Conservation (phyloP, 2,329 filamentous ascomycete genomes). For the Paracoccidioides lutzii region DNA sequence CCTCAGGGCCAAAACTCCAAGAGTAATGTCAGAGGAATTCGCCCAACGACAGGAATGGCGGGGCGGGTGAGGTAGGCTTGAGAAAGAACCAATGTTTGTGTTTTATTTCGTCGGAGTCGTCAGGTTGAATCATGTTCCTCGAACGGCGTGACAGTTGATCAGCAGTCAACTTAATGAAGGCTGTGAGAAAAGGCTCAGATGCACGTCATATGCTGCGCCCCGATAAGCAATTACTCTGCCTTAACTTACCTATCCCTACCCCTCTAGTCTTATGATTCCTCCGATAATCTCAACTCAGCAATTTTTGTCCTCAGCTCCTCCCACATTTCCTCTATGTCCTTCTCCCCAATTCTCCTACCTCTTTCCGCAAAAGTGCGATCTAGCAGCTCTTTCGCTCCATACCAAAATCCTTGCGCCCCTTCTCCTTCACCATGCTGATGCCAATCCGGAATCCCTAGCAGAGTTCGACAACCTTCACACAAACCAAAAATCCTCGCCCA, state of each 20-base stretch:
- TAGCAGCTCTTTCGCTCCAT: not conserved
- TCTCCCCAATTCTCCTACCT: not conserved
- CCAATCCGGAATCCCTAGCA: not conserved
- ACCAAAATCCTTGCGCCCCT: not conserved
- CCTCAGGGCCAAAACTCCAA: not conserved
- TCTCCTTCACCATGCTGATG: not conserved
- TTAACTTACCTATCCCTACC: not conserved
- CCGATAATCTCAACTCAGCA: not conserved
- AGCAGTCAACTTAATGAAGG: not conserved
- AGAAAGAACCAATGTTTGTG: not conserved
- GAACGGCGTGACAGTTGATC: not conserved
- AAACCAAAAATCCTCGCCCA: conserved; percentile 1
- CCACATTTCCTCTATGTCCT: not conserved
- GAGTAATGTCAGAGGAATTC: not conserved
- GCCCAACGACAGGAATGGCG: not conserved
- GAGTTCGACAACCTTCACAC: not conserved
- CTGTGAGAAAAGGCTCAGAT: not conserved
- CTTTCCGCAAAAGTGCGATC: not conserved
- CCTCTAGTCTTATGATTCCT: not conserved
- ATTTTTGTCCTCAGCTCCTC: not conserved
- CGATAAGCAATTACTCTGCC: not conserved
- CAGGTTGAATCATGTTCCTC: not conserved
- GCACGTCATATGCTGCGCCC: not conserved
- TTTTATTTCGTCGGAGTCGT: not conserved
- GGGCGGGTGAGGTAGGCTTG: not conserved